These are phyloP conservation scores for Ophiostoma ips DNA, from an alignment of 2,329 filamentous ascomycete genomes.

Conservation along the genomic window DNA sequence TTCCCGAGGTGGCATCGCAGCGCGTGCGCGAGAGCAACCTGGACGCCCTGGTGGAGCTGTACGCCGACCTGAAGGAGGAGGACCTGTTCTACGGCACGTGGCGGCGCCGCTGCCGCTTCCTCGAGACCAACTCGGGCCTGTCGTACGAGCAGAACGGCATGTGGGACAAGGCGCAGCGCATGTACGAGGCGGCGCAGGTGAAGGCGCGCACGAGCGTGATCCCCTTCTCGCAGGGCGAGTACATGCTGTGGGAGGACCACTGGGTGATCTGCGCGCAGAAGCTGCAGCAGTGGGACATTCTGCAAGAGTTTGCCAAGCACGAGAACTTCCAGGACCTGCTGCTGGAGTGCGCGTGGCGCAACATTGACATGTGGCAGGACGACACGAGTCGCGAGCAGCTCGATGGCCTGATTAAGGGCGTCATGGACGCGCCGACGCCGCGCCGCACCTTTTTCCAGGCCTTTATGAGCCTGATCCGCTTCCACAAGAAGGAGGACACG, in stretches of 20 bases:
- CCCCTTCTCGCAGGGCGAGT: constrained; percentile 90
- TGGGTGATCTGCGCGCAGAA: constrained; percentile 98
- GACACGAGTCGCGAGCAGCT: constrained; percentile 76
- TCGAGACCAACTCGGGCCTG: constrained; percentile 91
- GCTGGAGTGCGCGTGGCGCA: constrained; percentile 89
- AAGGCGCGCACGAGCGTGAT: constrained; percentile 94
- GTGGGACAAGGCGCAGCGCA: constrained; percentile 96
- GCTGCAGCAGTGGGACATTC: constrained; percentile 95
- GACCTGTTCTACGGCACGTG: constrained; percentile 97
- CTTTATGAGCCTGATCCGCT: constrained; percentile 91
- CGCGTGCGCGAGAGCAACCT: constrained; percentile 85
- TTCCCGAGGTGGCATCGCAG: constrained; percentile 70
- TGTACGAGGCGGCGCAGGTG: constrained; percentile 94
- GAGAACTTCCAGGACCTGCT: constrained; percentile 97
- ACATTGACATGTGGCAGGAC: constrained; percentile 87
- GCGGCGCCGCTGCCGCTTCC: constrained; percentile 86
- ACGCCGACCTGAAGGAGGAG: constrained; percentile 80
- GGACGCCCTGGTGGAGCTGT: constrained; percentile 88
- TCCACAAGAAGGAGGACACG: constrained; percentile 77
- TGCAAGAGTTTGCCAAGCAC: constrained; percentile 95
- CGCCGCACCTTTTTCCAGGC: constrained; percentile 93
- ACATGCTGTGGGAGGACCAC: constrained; percentile 99
- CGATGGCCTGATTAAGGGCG: constrained; percentile 86
- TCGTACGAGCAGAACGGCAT: constrained; percentile 98
- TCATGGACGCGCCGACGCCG: constrained; percentile 94